Base-by-base conservation (phyloP, 345 rosid genomes). In the Eucalyptus curtisii region DNA sequence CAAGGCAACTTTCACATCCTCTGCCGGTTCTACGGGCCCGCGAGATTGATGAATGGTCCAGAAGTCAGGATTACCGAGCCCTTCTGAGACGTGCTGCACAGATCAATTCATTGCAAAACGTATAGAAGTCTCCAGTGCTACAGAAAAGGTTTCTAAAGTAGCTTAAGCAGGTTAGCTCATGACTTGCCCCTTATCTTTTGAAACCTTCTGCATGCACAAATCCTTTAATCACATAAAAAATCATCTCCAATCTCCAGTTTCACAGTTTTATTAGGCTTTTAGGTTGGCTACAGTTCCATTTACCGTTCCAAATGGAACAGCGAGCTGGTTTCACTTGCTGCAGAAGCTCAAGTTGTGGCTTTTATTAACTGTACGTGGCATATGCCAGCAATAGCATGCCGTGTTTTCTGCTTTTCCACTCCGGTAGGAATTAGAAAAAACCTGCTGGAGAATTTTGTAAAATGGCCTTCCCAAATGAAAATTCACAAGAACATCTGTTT, bases 1-100 rank as follows among this genome's bases (percentile, higher is more conserved):
- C 97, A 11, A 94, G 97, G 90, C 97, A 96, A 91, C 93, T 97
- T 66, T 97, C 98, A 47, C 99, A 96, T 90, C 99, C 99, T 49
- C 91, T 96, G 90, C 99, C 98, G 12, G 99, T 97, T 91, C 96
- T 97, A n/a, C 99, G 99, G 66, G 99, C 99, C 61, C 97, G 99
- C 71, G 99, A 97, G 93, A 95, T 96, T 86, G 99, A 96, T 88
- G 96, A 95, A 52, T 97, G 99, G 99, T 96, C 99, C 30, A 95
- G 96, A 92, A 95, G 98, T 93, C 91, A 64, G 37, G 97, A 94
- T 25, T 97, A 96, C 90, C 93, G 57, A 53, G 85, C 89, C 89
- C 97, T 97, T 91, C 92, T 97, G 90, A 94, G 92, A 89, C 96
- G 94, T n/a, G 98, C 96, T 30, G 87, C 86, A 22, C 94, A 91